These are phyloP conservation scores for Basidioascus undulatus DNA, from an alignment of 768 basidiomycete genomes.

Conservation along the genomic window DNA sequence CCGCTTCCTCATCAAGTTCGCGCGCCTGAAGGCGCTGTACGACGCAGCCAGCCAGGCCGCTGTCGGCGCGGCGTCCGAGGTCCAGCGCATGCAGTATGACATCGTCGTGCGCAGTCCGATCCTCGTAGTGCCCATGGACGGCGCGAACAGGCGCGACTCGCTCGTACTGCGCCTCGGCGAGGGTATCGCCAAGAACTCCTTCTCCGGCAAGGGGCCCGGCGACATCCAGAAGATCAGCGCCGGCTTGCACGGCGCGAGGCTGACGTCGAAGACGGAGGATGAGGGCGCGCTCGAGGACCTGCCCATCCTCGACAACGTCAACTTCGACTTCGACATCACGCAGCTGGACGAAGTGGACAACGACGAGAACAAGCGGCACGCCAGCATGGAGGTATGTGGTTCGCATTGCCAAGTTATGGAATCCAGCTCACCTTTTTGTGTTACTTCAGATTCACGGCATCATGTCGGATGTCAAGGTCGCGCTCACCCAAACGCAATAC, in stretches of 20 bases:
- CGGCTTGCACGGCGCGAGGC: slow-evolving; percentile 55
- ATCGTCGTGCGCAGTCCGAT: slow-evolving; percentile 82
- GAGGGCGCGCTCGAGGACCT: slow-evolving; percentile 29
- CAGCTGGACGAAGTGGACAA: slow-evolving; percentile 37
- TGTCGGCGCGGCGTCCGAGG: slow-evolving; percentile 72
- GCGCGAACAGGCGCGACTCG: slow-evolving; percentile 23
- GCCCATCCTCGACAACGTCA: slow-evolving; percentile 80
- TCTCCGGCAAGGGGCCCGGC: slow-evolving; percentile 23
- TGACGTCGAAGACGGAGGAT: slow-evolving; percentile 41
- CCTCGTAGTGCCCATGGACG: slow-evolving; percentile 59
- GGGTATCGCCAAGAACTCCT: slow-evolving; percentile 56
- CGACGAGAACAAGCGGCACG: slow-evolving; percentile 24
- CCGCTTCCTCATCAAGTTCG: slow-evolving; percentile 57
- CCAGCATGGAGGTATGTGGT: too few species aligned
- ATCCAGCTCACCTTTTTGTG: slow-evolving; percentile 3
- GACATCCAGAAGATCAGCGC: slow-evolving; percentile 39
- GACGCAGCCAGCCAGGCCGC: slow-evolving; percentile 84
- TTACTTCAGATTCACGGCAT: slow-evolving; percentile 34
- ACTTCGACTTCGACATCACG: slow-evolving; percentile 39
- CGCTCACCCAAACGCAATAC: slow-evolving; percentile 68
- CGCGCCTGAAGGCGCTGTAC: slow-evolving; percentile 75
- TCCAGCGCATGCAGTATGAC: slow-evolving; percentile 72
- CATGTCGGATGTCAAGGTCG: slow-evolving; percentile 61
- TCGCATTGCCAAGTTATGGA: too few species aligned
- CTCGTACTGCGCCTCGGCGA: slow-evolving; percentile 70